Conservation (phyloP, 2,329 filamentous ascomycete genomes). For the Chrysosphaeria jannelii region DNA sequence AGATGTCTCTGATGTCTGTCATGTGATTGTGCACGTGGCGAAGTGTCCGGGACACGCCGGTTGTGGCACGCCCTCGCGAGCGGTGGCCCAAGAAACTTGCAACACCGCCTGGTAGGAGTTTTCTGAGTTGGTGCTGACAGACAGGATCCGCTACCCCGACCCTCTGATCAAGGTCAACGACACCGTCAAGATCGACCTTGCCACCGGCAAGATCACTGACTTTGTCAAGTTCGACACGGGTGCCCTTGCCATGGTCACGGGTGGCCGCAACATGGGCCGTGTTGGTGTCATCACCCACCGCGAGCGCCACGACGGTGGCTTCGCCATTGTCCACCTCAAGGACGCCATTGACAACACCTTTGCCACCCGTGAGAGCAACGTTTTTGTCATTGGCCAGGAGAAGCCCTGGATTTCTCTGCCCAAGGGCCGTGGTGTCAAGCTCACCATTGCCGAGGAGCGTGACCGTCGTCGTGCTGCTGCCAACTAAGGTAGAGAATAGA, state of each 20-base stretch:
- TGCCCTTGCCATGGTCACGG: slow-evolving; percentile 92
- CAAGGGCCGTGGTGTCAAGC: slow-evolving; percentile 99
- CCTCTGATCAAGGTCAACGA: slow-evolving; percentile 98
- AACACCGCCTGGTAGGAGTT: too few species aligned
- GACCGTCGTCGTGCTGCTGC: slow-evolving; percentile 91
- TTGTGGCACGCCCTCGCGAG: too few species aligned
- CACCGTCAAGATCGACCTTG: slow-evolving; percentile 95
- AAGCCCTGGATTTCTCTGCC: slow-evolving; percentile 99
- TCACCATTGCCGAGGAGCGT: slow-evolving; percentile 95
- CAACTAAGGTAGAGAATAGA: too few species aligned
- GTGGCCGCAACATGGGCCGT: slow-evolving; percentile 99
- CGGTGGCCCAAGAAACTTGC: too few species aligned
- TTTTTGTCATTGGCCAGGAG: slow-evolving; percentile 94
- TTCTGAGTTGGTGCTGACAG: too few species aligned
- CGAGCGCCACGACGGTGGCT: slow-evolving; percentile 98
- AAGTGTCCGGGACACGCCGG: too few species aligned
- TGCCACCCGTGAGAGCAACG: slow-evolving; percentile 96
- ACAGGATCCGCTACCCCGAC: slow-evolving; percentile 96
- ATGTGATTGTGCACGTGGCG: too few species aligned
- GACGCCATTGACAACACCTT: slow-evolving; percentile 99
- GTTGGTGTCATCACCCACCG: slow-evolving; percentile 99
- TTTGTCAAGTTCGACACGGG: slow-evolving; percentile 98
- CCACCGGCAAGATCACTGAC: slow-evolving; percentile 92
- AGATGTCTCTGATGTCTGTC: too few species aligned
- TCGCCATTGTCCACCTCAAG: slow-evolving; percentile 99